These are phyloP conservation scores for Pseudomassariella vexata DNA, from an alignment of 2,329 filamentous ascomycete genomes.

Conservation along the genomic window DNA sequence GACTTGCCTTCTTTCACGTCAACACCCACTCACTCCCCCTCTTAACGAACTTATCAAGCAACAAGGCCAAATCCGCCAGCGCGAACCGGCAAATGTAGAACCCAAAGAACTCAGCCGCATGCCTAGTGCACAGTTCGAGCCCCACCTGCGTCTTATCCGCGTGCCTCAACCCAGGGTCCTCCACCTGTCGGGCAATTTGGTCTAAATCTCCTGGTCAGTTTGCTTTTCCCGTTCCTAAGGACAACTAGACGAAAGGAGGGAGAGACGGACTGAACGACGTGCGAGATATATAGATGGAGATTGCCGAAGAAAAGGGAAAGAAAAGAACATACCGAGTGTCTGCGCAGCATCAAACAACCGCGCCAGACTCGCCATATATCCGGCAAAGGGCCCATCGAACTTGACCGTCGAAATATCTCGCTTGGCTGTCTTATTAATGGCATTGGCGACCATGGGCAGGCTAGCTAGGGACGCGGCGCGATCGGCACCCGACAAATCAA, in stretches of 20 bases:
- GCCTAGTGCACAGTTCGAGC: slow-evolving; percentile 84
- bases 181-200: slow-evolving; percentile 92
- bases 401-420: slow-evolving; percentile 62
- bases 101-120: slow-evolving; percentile 95
- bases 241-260: not conserved
- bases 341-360: slow-evolving; percentile 90
- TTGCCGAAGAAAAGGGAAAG: not conserved
- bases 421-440: slow-evolving; percentile 63
- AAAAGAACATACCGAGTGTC: slow-evolving; percentile 66
- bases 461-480: no score
- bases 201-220: slow-evolving; percentile 46
- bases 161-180: slow-evolving; percentile 87
- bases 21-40: slow-evolving; percentile 89
- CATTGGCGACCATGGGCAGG: slow-evolving; percentile 68
- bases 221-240: no score
- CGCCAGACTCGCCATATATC: slow-evolving; percentile 88
- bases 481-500: no score
- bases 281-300: no score
- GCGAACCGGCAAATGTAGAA: slow-evolving; percentile 96
- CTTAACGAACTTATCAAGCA: slow-evolving; percentile 97
- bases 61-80: slow-evolving; percentile 72
- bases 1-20: slow-evolving; percentile 3
- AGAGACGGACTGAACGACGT: no score
- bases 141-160: slow-evolving; percentile 93
- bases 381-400: slow-evolving; percentile 78